These are phyloP conservation scores for Diaporthe eres DNA, from an alignment of 2,329 filamentous ascomycete species.

Conservation along the genomic window DNA sequence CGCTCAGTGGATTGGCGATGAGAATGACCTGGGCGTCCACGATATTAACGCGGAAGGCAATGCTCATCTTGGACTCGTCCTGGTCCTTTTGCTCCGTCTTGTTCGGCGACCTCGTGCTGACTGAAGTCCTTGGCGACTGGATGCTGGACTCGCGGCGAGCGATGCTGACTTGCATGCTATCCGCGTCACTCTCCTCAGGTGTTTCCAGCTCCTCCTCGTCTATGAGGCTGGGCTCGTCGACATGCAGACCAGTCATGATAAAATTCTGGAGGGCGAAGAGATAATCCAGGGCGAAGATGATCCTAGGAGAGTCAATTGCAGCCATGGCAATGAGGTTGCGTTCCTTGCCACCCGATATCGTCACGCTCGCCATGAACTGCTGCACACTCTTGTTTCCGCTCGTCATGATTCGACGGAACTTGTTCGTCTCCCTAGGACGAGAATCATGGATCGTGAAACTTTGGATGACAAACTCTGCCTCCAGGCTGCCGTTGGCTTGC, in stretches of 20 bases:
- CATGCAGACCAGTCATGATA: constrained; percentile 77
- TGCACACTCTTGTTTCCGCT: constrained; percentile 95
- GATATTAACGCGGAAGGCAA: constrained; percentile 92
- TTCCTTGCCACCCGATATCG: constrained; percentile 88
- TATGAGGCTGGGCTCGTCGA: constrained; percentile 72
- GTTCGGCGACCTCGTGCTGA: constrained; percentile 41
- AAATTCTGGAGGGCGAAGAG: constrained; percentile 91
- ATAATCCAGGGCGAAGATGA: constrained; percentile 97
- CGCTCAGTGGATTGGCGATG: constrained; percentile 92
- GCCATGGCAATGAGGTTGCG: constrained; percentile 89
- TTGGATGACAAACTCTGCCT: constrained; percentile 92
- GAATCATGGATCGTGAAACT: constrained; percentile 97
- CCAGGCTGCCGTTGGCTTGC: constrained; percentile 90
- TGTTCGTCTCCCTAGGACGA: constrained; percentile 89
- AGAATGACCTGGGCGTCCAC: constrained; percentile 97
- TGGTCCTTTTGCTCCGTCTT: constrained; percentile 42
- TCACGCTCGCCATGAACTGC: constrained; percentile 98
- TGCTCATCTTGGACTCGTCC: constrained; percentile 70
- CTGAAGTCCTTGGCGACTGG: constrained; percentile 50
- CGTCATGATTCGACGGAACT: constrained; percentile 98
- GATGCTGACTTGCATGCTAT: constrained; percentile 67
- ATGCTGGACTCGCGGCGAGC: constrained; percentile 49
- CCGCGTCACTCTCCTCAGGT: constrained; percentile 71
- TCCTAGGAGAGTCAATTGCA: constrained; percentile 92
- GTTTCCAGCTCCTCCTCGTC: constrained; percentile 57